These are phyloP conservation scores for Breviolum minutum DNA, from an alignment of 73 alveolate species.

Conservation along the genomic window DNA sequence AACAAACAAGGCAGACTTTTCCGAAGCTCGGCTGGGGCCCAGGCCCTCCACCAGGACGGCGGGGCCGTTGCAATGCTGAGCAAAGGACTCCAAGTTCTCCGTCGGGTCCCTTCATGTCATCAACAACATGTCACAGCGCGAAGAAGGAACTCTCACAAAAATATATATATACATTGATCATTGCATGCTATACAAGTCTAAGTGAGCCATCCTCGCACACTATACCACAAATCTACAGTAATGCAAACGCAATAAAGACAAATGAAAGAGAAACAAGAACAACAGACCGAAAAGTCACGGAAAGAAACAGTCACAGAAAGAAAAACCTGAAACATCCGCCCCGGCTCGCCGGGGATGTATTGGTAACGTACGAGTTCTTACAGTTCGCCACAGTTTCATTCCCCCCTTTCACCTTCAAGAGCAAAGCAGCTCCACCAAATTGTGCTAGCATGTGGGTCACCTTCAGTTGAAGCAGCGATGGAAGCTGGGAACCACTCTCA, in stretches of 20 bases:
- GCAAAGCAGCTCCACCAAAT: constrained; percentile 90
- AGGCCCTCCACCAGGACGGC: constrained; percentile 94
- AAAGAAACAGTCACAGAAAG: no score
- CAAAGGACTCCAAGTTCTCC: constrained; percentile 71
- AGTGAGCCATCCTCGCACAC: not conserved
- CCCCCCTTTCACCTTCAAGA: constrained; percentile 14
- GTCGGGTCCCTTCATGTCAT: constrained; percentile 34
- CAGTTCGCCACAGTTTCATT: no score
- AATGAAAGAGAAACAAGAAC: not conserved
- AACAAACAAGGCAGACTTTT: not conserved
- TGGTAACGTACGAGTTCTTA: not conserved
- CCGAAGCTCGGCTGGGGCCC: not conserved
- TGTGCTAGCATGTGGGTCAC: constrained; percentile 39
- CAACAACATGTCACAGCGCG: not conserved
- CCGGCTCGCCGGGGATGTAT: not conserved
- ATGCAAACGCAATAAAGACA: not conserved
- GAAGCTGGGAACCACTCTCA: not conserved
- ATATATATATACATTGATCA: not conserved
- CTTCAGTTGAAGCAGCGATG: not conserved
- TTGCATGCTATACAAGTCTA: not conserved
- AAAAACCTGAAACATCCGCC: not conserved
- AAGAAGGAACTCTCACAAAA: not conserved
- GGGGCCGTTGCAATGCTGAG: constrained; percentile 90
- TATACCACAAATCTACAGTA: not conserved
- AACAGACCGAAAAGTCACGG: no score